Base-by-base conservation (phyloP, 2,329 filamentous ascomycete genomes). In the Bipolaris zeicola region DNA sequence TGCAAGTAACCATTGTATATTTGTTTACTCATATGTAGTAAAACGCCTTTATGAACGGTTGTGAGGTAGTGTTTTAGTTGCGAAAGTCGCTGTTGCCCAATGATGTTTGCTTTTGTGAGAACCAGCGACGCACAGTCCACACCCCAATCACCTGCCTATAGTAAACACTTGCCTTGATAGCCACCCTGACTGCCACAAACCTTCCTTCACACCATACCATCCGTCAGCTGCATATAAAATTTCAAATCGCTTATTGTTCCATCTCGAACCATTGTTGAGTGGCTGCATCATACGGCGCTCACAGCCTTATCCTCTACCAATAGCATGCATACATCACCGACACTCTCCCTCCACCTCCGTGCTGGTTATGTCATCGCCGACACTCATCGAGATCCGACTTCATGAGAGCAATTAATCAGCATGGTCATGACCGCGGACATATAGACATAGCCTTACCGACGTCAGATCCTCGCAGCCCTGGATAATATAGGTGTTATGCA, bases 401-500 rank as follows among this genome's bases (percentile, higher is more conserved):
- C 18, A 34, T 14, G 28, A 34, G 6, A 22, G 16, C 11, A 2
- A 22, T 34, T n/a, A 46, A 26, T 33, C 8, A 20, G n/a, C 16
- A 34, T 46, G 14, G 10, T 22, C 11, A 8, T 46, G 6, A 14
- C 28, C 4, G 28, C 10, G 28, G 28, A 31, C 2, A 10, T 31
- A 5, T 20, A 7, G 11, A 26, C 22, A 16, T 18, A 8, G 7
- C 16, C 49, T 31, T 52, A 57, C 37, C 20, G 1, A 18, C 20
- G 49, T 11, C 26, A 53, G 37, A 11, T 6, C 8, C 42, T 13
- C 46, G 13, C 52, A 36, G 6, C 46, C 56, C 24, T 44, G 26
- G 6, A 58, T 58, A 36, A 37, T 41, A 22, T 55, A 58, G 13
- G 46, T 18, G 18, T 58, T 58, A 39, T 58, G 56, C 31, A 49